Percentiles rank a stretch among this genome's conserved stretches.
Conservation (phyloP, 2,329 filamentous ascomycete species). For the Monilinia fructigena region DNA sequence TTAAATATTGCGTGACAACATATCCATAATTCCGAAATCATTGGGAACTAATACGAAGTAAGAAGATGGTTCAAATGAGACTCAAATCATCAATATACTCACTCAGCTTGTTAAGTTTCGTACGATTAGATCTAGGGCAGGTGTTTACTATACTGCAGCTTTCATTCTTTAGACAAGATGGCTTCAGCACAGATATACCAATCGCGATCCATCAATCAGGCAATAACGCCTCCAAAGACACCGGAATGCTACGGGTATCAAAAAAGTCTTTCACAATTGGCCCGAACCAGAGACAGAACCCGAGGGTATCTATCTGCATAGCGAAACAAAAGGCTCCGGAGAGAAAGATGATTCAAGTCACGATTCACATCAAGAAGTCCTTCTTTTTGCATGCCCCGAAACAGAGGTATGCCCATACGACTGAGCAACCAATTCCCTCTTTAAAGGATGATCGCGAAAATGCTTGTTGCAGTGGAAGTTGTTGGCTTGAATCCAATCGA, state of each 20-base stretch:
- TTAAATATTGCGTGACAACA: slow-evolving; percentile 15
- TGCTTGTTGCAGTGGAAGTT: slow-evolving; percentile 59
- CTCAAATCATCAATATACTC: slow-evolving; percentile 1
- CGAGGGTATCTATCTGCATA: slow-evolving; percentile 23
- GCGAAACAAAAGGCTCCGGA: background rate
- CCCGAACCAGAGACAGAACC: slow-evolving; percentile 32
- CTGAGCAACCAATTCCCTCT: slow-evolving; percentile 48
- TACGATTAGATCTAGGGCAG: background rate
- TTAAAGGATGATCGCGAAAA: slow-evolving; percentile 57
- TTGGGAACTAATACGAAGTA: background rate
- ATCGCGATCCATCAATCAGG: slow-evolving; percentile 30
- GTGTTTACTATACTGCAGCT: background rate
- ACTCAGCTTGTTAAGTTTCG: background rate
- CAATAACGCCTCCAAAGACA: slow-evolving; percentile 32
- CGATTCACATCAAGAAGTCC: slow-evolving; percentile 45
- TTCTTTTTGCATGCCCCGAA: slow-evolving; percentile 51
- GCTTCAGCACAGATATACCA: slow-evolving; percentile 25
- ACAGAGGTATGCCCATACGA: slow-evolving; percentile 50
- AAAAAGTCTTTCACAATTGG: slow-evolving; percentile 31
- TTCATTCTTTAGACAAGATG: background rate
- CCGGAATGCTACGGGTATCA: slow-evolving; percentile 24
- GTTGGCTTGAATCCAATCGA: slow-evolving; percentile 75
- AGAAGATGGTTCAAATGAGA: slow-evolving; percentile 2
- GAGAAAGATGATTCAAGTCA: background rate
- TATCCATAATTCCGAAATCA: slow-evolving; percentile 15